Percentiles rank a stretch among this genome's conserved stretches.
Conservation (phyloP, 1,284 basidiomycete species). For the Amylostereum chailletii region DNA sequence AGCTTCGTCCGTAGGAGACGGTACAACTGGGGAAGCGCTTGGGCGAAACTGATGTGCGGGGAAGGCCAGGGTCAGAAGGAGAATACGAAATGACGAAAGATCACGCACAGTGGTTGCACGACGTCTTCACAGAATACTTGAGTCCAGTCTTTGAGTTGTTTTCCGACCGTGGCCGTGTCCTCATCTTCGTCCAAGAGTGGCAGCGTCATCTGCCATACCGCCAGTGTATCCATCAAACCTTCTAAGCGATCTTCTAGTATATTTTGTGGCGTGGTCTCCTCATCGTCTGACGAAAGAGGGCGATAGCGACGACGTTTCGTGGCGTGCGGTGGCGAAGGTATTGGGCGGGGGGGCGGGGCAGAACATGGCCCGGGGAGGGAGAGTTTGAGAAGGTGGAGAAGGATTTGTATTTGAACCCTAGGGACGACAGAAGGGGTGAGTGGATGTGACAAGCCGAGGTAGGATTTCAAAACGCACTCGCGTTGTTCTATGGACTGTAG, state of each 20-base stretch:
- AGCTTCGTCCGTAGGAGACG: constrained; percentile 55
- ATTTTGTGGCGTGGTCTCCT: constrained; percentile 2
- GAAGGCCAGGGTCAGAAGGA: neutral
- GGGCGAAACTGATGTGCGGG: constrained; percentile 42
- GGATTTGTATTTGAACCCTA: constrained; percentile 66
- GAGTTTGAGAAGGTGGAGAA: constrained; percentile 56
- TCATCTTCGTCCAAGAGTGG: constrained; percentile 28
- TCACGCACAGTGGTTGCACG: constrained; percentile 51
- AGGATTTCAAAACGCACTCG: constrained; percentile 39
- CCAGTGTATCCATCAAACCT: constrained; percentile 67
- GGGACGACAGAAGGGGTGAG: neutral
- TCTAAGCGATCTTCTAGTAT: constrained; percentile 48
- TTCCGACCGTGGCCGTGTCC: constrained; percentile 13
- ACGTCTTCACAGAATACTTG: constrained; percentile 58
- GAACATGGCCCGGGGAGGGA: constrained; percentile 43
- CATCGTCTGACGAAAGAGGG: constrained; percentile 10
- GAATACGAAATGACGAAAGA: neutral
- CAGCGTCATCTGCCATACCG: constrained; percentile 55
- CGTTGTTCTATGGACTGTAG: constrained; percentile 58
- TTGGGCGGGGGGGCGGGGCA: constrained; percentile 15
- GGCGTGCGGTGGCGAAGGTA: constrained; percentile 5
- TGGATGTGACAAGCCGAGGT: neutral
- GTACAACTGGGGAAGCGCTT: constrained; percentile 43
- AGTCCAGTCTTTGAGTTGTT: constrained; percentile 50
- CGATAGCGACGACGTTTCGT: constrained; percentile 9